Evolutionary conservation across 202 grass and related monocot species (phyloP).

Genomic region (Saccharum hybrid): DNA sequence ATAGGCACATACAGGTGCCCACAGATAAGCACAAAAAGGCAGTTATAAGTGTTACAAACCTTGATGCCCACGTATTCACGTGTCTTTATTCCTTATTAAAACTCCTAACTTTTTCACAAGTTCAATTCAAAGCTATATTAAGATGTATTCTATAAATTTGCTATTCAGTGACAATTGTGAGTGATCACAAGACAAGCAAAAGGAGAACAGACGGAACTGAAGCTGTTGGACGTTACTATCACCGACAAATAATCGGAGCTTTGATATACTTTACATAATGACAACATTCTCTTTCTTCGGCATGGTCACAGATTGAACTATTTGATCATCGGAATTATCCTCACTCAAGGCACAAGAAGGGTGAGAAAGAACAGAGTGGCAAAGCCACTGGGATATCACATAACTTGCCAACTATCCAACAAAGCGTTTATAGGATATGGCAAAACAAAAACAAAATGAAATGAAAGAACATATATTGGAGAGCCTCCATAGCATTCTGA

Average conservation of each 20-base stretch:
- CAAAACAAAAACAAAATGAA: conserved; percentile 26
- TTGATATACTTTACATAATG: conserved; percentile 49
- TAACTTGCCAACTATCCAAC: conserved; percentile 52
- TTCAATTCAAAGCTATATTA: conserved; percentile 25
- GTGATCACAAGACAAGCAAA: neutral
- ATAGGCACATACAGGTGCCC: conserved; percentile 35
- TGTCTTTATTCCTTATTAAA: conserved; percentile 44
- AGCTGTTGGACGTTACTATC: neutral
- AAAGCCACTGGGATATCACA: conserved; percentile 42
- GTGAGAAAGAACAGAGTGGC: neutral
- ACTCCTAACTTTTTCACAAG: conserved; percentile 27
- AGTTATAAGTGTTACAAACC: conserved; percentile 34
- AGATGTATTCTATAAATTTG: conserved; percentile 8
- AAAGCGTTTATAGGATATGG: conserved; percentile 48
- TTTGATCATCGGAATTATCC: conserved; percentile 34
- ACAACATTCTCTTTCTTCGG: conserved; percentile 39
- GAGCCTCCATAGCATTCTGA: conserved; percentile 47
- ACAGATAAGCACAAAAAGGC: conserved; percentile 45
- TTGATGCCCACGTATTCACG: conserved; percentile 40
- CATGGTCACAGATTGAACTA: conserved; percentile 38
- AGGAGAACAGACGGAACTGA: neutral
- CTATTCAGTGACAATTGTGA: conserved; percentile 14
- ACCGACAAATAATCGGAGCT: conserved; percentile 11
- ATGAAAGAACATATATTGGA: conserved; percentile 58
- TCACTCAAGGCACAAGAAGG: conserved; percentile 27